Evolutionary conservation across 768 basidiomycete genomes (phyloP), one percentile per base, ranked within the genome.

Genomic region (Tubosaeta brunneosetosa): DNA sequence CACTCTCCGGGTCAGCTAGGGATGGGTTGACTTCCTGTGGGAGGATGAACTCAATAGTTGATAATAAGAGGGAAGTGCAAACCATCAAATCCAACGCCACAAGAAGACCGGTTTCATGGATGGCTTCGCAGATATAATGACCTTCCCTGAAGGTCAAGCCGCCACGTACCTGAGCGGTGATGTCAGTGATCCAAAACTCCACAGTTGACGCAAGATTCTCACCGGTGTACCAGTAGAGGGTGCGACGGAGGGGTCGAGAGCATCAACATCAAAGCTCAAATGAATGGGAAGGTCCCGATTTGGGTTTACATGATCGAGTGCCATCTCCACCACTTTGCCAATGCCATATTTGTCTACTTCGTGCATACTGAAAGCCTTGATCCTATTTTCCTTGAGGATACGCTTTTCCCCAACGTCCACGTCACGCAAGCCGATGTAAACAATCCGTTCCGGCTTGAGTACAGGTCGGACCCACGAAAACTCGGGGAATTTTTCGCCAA

Each of bases 351-450:
- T 82, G 19, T 88, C 88, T 55, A 94, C 80, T 57, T 97, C 89
- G 66, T 93, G 88, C 92, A 95, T 95, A 57, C 83, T 85, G 74
- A 90, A 94, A 9, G 84, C 86, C 67, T 86, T 91, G 76, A 94
- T 91, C 51, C 76, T 78, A 63, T 87, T 76, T 52, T 91, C 81
- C 61, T 79, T 85, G 43, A 98, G 77, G 62, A 98, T 88, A 53
- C 77, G 78, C 71, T 92, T 93, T 73, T 98, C 97, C 33, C 84
- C 90, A 3, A 77, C 71, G 64, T 98, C 97, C 50, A 99, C 72
- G 69, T 98, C 97, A 49, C 97, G 88, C 50, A 99, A 80, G 52
- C 97, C 95, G 63, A 97, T 95, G 74, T 97, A 98, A n/a, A 94
- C 94, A 44, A 98, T 71, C 31, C 87, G 82, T 34, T 85, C 79